A percentile compares a stretch with the other conserved stretches of the same genome.
Conservation (phyloP, 208 protist species). For the Herpetomonas tarakana region DNA sequence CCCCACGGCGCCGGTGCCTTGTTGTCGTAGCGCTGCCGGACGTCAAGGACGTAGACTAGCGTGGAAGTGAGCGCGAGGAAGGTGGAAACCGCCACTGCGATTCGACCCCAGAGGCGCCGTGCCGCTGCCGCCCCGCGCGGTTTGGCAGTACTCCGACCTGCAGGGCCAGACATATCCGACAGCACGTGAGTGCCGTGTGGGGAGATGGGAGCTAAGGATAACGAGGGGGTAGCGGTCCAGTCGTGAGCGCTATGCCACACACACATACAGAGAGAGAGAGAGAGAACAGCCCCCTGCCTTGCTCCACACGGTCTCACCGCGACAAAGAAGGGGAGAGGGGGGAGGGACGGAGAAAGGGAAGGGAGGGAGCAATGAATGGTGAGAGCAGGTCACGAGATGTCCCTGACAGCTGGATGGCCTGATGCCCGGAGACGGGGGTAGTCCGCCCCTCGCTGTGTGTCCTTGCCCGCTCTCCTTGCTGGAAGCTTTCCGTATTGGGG, state of each 20-base stretch:
- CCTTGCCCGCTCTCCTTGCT: not conserved
- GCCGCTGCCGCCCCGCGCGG: too few relatives aligned
- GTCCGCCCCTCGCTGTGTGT: not conserved
- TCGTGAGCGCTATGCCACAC: not conserved
- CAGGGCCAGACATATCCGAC: too few relatives aligned
- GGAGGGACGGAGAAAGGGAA: not conserved
- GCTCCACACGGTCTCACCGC: too few relatives aligned
- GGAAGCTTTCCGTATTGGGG: not conserved
- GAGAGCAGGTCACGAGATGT: too few relatives aligned
- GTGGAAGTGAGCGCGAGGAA: not conserved
- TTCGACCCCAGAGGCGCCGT: not conserved
- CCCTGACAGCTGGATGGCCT: too few relatives aligned
- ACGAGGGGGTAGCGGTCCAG: not conserved
- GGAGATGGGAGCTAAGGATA: not conserved
- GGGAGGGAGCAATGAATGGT: not conserved
- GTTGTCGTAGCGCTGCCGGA: not conserved
- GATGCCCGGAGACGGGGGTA: not conserved
- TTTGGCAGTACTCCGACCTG: too few relatives aligned
- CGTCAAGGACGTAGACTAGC: not conserved
- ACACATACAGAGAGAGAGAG: not conserved
- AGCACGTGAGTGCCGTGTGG: not conserved
- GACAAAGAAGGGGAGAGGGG: not conserved
- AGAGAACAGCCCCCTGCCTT: too few relatives aligned
- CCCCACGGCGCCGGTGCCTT: not conserved
- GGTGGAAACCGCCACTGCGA: not conserved